Evolutionary conservation across 805 yeast species (phyloP).

Genomic region (Kregervanrija fluxuum): DNA sequence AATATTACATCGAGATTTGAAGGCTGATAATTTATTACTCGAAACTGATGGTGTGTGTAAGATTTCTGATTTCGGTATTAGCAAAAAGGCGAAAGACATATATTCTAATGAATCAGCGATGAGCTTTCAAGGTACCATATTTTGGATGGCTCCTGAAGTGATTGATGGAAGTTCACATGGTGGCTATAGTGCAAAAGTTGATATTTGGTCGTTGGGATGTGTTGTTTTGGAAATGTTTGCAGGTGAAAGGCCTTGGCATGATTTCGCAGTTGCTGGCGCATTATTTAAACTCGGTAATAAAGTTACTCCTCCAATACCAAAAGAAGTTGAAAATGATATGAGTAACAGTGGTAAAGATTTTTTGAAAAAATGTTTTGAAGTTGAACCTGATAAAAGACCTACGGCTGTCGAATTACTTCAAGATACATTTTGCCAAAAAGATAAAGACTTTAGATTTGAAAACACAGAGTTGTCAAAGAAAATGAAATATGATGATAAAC

Average conservation of each 20-base stretch:
- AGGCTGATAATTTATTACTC: conserved; percentile 83
- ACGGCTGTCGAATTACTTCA: conserved; percentile 63
- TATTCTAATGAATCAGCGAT: conserved; percentile 88
- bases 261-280: conserved; percentile 90
- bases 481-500: conserved; percentile 21
- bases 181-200: conserved; percentile 96
- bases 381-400: conserved; percentile 80
- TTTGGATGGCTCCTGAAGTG: conserved; percentile 99
- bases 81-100: conserved; percentile 77
- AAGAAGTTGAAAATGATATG: conserved; percentile 65
- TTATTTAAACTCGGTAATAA: conserved; percentile 83
- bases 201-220: conserved; percentile 97
- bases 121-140: conserved; percentile 93
- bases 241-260: conserved; percentile 96
- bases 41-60: conserved; percentile 93
- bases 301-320: conserved; percentile 93
- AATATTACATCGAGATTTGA: conserved; percentile 87
- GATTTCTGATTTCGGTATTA: conserved; percentile 94
- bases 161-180: conserved; percentile 77
- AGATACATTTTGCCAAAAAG: conserved; percentile 34
- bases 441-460: conserved; percentile 21
- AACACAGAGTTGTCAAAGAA: conserved; percentile 25
- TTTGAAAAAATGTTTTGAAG: conserved; percentile 64
- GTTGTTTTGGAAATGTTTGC: conserved; percentile 97
- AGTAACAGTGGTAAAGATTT: conserved; percentile 63